phyloP scores from a whole-genome alignment of 2,329 filamentous ascomycete genomes.

The Talaromyces sp. region DNA sequence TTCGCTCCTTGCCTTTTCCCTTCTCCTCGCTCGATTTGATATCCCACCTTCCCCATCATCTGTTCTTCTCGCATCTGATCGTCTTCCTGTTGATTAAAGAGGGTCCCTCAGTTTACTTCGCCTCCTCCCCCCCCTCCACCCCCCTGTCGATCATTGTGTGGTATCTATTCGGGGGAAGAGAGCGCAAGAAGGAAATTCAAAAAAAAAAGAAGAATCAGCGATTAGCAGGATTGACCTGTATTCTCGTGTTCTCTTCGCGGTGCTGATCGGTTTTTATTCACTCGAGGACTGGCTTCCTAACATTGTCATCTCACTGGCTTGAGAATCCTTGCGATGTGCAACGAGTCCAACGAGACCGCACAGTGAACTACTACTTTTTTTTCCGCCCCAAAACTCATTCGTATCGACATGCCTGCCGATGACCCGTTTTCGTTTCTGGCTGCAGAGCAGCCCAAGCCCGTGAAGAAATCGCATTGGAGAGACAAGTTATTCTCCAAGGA shows the following conservation, averaged over 20 bases:
- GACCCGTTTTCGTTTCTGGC: constrained; percentile 41
- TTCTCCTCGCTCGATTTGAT: constrained; percentile 6
- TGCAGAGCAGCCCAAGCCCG: constrained; percentile 35
- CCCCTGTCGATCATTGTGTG: constrained; percentile 24
- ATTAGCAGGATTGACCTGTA: too few relatives aligned
- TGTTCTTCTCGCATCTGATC: not conserved
- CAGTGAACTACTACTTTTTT: too few relatives aligned
- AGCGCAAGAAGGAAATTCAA: not conserved
- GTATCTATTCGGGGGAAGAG: not conserved
- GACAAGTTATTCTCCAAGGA: constrained; percentile 54
- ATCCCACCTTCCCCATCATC: constrained; percentile 12
- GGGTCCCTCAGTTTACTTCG: not conserved
- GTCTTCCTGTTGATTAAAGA: not conserved
- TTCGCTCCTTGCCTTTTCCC: constrained; percentile 8
- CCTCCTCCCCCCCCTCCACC: too few relatives aligned
- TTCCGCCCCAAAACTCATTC: constrained; percentile 10
- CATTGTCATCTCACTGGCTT: not conserved
- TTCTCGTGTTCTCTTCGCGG: too few relatives aligned
- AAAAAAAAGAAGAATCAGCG: too few relatives aligned
- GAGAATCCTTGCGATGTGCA: constrained; percentile 34
- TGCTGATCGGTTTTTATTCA: not conserved
- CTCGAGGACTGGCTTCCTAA: constrained; percentile 19
- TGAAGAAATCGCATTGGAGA: constrained; percentile 47
- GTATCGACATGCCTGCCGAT: constrained; percentile 36
- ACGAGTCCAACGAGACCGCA: constrained; percentile 28